Evolutionary conservation across 2,329 filamentous ascomycete genomes (phyloP).

Genomic region (Fusarium phyllophilum): DNA sequence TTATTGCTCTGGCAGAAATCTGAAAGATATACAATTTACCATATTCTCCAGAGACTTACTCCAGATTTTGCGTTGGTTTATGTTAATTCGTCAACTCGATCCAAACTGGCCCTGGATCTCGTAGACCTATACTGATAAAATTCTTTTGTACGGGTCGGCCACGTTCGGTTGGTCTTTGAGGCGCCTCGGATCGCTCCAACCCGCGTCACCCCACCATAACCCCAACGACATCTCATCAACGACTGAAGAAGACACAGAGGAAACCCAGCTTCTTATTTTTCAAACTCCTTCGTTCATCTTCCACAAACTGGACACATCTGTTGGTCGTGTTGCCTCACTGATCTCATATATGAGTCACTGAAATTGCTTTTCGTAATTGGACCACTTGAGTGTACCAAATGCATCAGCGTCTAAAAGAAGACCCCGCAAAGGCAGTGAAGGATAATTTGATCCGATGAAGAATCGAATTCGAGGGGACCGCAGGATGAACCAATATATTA

Average conservation of each 20-base stretch:
- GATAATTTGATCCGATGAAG: not conserved
- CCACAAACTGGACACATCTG: not conserved
- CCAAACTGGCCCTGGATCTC: not conserved
- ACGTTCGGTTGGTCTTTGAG: slow-evolving; percentile 16
- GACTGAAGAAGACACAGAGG: not conserved
- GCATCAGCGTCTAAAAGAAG: not conserved
- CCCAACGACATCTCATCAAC: slow-evolving; percentile 31
- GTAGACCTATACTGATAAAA: not conserved
- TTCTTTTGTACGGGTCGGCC: not conserved
- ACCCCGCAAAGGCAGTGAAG: slow-evolving; percentile 12
- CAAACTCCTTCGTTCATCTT: not conserved
- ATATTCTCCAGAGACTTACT: not conserved
- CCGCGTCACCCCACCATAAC: slow-evolving; percentile 36
- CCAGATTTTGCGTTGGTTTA: not conserved
- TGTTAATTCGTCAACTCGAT: not conserved
- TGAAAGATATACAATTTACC: not conserved
- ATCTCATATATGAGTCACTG: not conserved
- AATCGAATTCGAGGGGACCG: not conserved
- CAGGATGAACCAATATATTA: not conserved
- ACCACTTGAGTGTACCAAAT: not conserved
- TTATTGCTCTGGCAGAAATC: not conserved
- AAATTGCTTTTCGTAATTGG: not conserved
- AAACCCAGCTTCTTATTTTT: slow-evolving; percentile 1
- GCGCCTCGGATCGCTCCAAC: slow-evolving; percentile 25
- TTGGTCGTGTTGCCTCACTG: not conserved